Evolutionary conservation across 1,284 basidiomycete species (phyloP).

Genomic region (Malassezia globosa): DNA sequence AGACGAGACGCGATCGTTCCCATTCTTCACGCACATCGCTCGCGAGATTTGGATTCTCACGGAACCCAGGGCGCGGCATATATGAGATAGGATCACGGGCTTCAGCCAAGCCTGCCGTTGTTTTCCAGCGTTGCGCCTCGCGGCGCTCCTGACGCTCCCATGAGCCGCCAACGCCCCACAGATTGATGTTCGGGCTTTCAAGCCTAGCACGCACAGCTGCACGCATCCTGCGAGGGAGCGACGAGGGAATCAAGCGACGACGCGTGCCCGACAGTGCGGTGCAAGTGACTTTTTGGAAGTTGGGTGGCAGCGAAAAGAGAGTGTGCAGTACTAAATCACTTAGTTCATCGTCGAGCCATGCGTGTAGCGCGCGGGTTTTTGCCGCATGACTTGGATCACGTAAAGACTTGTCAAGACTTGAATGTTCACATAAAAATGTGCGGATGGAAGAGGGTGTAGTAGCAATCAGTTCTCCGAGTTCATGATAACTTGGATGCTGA

Average conservation of each 20-base stretch:
- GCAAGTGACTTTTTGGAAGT: constrained; percentile 27
- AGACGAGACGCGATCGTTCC: constrained; percentile 17
- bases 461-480: constrained; percentile 16
- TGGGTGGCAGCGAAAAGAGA: constrained; percentile 29
- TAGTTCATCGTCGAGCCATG: constrained; percentile 27
- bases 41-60: not conserved
- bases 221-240: constrained; percentile 26
- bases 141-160: constrained; percentile 18
- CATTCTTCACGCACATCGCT: constrained; percentile 11
- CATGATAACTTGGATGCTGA: no score
- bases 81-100: constrained; percentile 15
- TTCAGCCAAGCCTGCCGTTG: constrained; percentile 21
- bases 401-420: constrained; percentile 18
- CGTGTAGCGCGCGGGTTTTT: constrained; percentile 20
- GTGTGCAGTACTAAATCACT: constrained; percentile 29
- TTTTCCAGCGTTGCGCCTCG: constrained; percentile 22
- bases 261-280: constrained; percentile 5
- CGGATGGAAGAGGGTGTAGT: constrained; percentile 18
- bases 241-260: constrained; percentile 15
- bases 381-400: constrained; percentile 4
- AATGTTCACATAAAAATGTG: constrained; percentile 14
- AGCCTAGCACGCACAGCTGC: constrained; percentile 28
- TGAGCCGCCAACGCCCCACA: constrained; percentile 28
- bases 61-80: constrained; percentile 1
- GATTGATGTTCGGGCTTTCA: constrained; percentile 14